Evolutionary conservation across 1,139 yeast genomes (phyloP), one percentile per base, ranked within the genome.

Genomic region (Pichia sp.): DNA sequence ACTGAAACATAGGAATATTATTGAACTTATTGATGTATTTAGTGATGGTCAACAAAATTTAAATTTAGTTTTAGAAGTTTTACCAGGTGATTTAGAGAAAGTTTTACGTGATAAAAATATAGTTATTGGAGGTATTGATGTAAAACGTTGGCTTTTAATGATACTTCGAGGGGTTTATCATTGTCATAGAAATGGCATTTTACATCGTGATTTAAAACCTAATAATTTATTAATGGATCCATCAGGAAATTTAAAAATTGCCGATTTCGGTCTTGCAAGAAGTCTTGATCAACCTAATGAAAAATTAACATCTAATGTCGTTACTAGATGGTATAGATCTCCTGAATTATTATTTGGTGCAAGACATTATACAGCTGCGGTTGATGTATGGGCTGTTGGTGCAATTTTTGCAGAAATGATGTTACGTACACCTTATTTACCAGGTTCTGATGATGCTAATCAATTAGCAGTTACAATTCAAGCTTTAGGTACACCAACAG

Each of bases 211-310:
- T 70, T 71, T 85, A 56, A 85, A 85, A 57, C 95, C 95, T 11
- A 84, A 83, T 62, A 85, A 85, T 62, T 70, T 92, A 65, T 69
- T 92, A 46, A 70, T 92, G 35, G 83, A 96, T 0, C 95, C 96
- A 0, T 77, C 77, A 49, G 97, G 98, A 0, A 81, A 84, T 54
- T 69, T 92, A 53, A 92, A 92, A 63, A 76, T 92, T 52, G 97
- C 97, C 6, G 98, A 92, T 86, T 92, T 92, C 69, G 98, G 98
- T 56, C 72, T 92, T 43, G 97, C 97, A 0, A 67, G 98, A 48
- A 77, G 90, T 2, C 68, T 87, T 51, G 92, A 94, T 2, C 76
- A 80, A 35, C 83, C 89, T 2, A 83, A 84, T 45, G 92, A 86
- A 54, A 84, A 79, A 48, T 69, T 92, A 61, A 86, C 97, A 0